A percentile compares a stretch with the other conserved stretches of the same genome.
Evolutionary conservation across 2,329 filamentous ascomycete genomes (phyloP).

Genomic region (Calonectria ilicicola): DNA sequence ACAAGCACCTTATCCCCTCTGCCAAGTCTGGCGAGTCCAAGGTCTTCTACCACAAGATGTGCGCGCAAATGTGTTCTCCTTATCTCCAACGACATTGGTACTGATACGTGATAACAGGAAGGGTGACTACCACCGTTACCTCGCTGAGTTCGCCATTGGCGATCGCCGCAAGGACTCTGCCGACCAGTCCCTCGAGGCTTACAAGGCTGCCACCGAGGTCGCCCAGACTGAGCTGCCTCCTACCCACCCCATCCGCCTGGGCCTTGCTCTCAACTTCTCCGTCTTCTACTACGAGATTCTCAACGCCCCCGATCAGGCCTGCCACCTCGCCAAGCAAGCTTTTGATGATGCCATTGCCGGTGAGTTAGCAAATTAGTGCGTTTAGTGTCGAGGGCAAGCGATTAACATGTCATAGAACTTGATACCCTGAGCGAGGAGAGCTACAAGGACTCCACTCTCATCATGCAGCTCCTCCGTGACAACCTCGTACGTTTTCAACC

Average conservation of each 20-base stretch:
- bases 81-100: background rate
- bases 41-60: constrained; percentile 99
- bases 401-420: constrained; percentile 72
- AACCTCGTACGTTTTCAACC: constrained; percentile 78
- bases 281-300: constrained; percentile 99
- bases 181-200: constrained; percentile 90
- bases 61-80: constrained; percentile 50
- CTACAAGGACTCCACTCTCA: constrained; percentile 99
- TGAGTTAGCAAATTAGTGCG: background rate
- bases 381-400: background rate
- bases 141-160: constrained; percentile 91
- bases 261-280: constrained; percentile 98
- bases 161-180: constrained; percentile 93
- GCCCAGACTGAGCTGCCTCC: constrained; percentile 97
- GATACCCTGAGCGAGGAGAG: constrained; percentile 98
- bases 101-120: constrained; percentile 71
- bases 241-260: constrained; percentile 97
- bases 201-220: constrained; percentile 99
- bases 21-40: constrained; percentile 98
- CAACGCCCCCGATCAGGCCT: constrained; percentile 97
- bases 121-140: constrained; percentile 96
- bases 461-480: constrained; percentile 98
- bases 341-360: constrained; percentile 97
- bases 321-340: constrained; percentile 98
- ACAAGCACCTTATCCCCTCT: constrained; percentile 93